Evolutionary conservation across 2,329 filamentous ascomycete species (phyloP), one percentile per base, ranked within the genome.

Genomic region (Pseudocercospora fuligena): DNA sequence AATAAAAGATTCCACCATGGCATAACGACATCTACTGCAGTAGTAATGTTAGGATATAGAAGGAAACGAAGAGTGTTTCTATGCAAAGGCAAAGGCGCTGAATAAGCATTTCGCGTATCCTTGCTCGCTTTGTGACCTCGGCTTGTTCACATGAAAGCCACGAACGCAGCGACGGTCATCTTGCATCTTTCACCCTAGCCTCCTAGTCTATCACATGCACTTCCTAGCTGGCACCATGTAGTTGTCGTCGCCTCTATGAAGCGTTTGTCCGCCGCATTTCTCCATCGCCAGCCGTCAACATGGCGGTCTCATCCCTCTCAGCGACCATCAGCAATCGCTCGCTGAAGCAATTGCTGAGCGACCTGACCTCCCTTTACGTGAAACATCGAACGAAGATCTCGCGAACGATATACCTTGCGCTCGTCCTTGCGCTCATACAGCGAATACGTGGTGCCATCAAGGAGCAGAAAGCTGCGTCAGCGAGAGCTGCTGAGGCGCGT

Each of bases 381-480:
- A 85, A 87, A 69, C 89, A 97, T 80, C 92, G 93, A 73, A 92
- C 89, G 60, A 88, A 88, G 72, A 93, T 97, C 79, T 94, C 92
- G 23, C 90, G 92, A 75, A 89, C 88, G 70, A 88, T 97, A 73
- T 97, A 96, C 83, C 83, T 97, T 69, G 90, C 92, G 29, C 86
- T 97, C 72, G 88, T 94, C 73, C 82, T 94, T 72, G 89, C 92
- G 57, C 88, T 97, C 67, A 85, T 90, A 67, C 94, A 97, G 79
- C 93, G 95, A 74, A 89, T 98, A 63, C 93, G 94, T 74, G 90
- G 93, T 86, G 94, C 94, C 73, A 90, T 98, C 76, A 90, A 91
- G 66, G 94, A 97, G 78, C 95, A 98, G 79, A 97, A 97, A 79
- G 92, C 92, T 16, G 92, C 93, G 2, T 90, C 91, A 1, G 83